phyloP scores from a whole-genome alignment of 2,329 filamentous ascomycete genomes.

The Fusarium nematophilum region DNA sequence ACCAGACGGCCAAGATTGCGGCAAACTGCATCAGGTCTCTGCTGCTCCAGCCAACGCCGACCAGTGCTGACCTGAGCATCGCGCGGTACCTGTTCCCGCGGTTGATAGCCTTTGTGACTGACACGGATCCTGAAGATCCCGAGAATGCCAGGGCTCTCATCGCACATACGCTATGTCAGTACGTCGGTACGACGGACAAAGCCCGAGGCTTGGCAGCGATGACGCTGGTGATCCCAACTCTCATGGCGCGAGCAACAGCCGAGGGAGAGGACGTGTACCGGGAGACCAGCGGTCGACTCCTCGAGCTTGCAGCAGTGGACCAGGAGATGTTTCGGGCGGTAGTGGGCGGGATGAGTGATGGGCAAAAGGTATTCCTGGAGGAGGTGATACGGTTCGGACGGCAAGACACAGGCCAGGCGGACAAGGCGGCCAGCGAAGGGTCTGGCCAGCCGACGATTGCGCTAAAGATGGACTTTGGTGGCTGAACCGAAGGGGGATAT shows the following conservation, averaged over 20 bases:
- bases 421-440: conserved; percentile 54
- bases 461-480: conserved; percentile 91
- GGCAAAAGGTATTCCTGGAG: conserved; percentile 82
- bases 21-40: conserved; percentile 90
- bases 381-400: conserved; percentile 78
- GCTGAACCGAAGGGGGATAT: conserved; percentile 36
- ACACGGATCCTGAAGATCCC: conserved; percentile 79
- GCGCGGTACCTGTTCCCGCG: conserved; percentile 79
- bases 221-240: conserved; percentile 79
- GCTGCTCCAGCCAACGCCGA: conserved; percentile 72
- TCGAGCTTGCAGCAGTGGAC: conserved; percentile 84
- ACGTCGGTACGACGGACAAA: conserved; percentile 63
- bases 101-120: conserved; percentile 79
- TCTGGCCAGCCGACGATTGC: conserved; percentile 83
- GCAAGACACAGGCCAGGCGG: conserved; percentile 54
- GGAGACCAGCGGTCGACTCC: conserved; percentile 80
- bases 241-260: conserved; percentile 77
- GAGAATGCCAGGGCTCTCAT: conserved; percentile 79
- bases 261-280: conserved; percentile 71
- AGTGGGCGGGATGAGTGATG: conserved; percentile 76
- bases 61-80: conserved; percentile 77
- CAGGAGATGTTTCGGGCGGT: conserved; percentile 78
- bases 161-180: conserved; percentile 80
- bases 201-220: conserved; percentile 70
- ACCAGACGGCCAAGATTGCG: conserved; percentile 84